Conservation (phyloP, 257 asterid genomes). For the Osmanthus fragrans region DNA sequence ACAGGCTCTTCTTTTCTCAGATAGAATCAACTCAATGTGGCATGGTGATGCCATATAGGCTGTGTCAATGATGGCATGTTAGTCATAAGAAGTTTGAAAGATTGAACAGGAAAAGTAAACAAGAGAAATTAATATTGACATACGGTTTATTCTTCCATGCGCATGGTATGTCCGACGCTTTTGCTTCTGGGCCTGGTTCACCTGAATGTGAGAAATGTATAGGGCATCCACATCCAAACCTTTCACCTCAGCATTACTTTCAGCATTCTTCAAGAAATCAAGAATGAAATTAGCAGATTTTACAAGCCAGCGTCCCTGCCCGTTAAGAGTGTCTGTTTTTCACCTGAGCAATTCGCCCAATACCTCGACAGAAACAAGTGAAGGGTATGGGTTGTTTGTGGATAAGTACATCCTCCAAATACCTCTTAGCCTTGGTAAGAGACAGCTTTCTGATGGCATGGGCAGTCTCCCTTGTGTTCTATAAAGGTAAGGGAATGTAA, state of each 20-base stretch:
- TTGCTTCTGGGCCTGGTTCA: too few relatives aligned
- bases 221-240: too few relatives aligned
- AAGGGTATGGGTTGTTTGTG: conserved; percentile 72
- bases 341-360: conserved; percentile 73
- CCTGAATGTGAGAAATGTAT: too few relatives aligned
- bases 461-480: conserved; percentile 71
- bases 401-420: conserved; percentile 59
- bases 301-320: conserved; percentile 72
- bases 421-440: conserved; percentile 57
- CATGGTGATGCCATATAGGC: too few relatives aligned
- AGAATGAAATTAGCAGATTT: conserved; percentile 63
- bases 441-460: conserved; percentile 66
- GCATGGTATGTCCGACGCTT: too few relatives aligned
- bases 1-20: too few relatives aligned
- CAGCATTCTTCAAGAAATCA: conserved; percentile 72
- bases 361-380: conserved; percentile 72
- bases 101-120: not conserved
- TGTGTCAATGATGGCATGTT: conserved; percentile 61
- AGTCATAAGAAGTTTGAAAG: conserved; percentile 36
- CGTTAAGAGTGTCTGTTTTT: conserved; percentile 63
- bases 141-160: conserved; percentile 50
- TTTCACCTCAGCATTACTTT: conserved; percentile 56
- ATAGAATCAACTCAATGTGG: too few relatives aligned
- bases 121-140: conserved; percentile 14
- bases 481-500: not conserved